Percentiles rank a stretch among this genome's conserved stretches.
phyloP scores from a whole-genome alignment of 2,329 filamentous ascomycete species.

The Leptographium radiaticola region DNA sequence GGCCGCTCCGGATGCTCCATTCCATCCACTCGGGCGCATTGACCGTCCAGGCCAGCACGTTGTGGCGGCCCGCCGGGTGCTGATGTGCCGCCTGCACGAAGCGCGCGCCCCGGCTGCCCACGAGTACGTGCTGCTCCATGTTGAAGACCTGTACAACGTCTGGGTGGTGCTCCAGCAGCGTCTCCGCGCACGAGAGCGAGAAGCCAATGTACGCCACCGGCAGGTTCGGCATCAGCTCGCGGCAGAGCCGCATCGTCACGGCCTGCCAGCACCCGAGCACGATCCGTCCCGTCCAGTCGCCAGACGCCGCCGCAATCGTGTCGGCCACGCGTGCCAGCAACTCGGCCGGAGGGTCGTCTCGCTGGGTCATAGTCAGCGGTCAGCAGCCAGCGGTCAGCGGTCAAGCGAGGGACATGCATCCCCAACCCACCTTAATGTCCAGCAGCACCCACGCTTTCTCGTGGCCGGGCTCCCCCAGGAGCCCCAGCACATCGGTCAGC shows the following conservation, averaged over 20 bases:
- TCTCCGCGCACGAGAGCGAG: constrained; percentile 52
- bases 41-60: constrained; percentile 74
- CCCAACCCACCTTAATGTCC: constrained; percentile 62
- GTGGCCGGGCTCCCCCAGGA: constrained; percentile 49
- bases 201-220: constrained; percentile 56
- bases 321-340: constrained; percentile 58
- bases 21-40: constrained; percentile 69
- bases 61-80: constrained; percentile 30
- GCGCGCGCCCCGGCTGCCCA: constrained; percentile 50
- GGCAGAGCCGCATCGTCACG: constrained; percentile 53
- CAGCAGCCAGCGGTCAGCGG: neutral
- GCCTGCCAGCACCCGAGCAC: constrained; percentile 75
- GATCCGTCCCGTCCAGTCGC: constrained; percentile 59
- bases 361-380: constrained; percentile 25
- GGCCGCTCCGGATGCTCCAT: constrained; percentile 52
- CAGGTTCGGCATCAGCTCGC: constrained; percentile 48
- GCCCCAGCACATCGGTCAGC: constrained; percentile 60
- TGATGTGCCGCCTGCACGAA: constrained; percentile 52
- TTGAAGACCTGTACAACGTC: constrained; percentile 63
- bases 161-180: constrained; percentile 48
- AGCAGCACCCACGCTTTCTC: constrained; percentile 69
- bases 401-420: too few relatives aligned
- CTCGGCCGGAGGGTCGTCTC: constrained; percentile 54
- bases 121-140: constrained; percentile 54
- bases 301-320: constrained; percentile 42